Percentiles rank a stretch among this genome's conserved stretches.
phyloP scores from a whole-genome alignment of 2,329 filamentous ascomycete genomes.

The Aureobasidium sp. region DNA sequence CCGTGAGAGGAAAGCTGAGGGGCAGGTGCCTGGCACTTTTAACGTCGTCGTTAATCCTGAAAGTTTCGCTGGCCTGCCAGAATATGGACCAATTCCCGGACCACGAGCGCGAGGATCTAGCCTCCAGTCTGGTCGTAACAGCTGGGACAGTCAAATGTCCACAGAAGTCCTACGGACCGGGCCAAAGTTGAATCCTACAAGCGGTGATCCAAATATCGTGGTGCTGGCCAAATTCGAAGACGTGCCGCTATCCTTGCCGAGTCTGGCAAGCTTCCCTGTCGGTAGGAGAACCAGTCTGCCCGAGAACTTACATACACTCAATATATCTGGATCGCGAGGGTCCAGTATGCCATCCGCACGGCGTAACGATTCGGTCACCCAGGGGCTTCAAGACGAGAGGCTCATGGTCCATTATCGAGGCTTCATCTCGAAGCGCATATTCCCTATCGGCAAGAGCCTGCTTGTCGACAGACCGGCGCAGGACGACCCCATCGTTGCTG shows the following conservation, averaged over 20 bases:
- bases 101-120: neutral
- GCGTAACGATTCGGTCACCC: constrained; percentile 6
- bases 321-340: constrained; percentile 10
- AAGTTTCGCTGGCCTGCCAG: constrained; percentile 47
- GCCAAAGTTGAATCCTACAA: constrained; percentile 3
- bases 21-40: constrained; percentile 46
- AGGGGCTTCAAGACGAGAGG: constrained; percentile 15
- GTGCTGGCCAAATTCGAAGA: constrained; percentile 47
- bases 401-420: constrained; percentile 18
- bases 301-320: constrained; percentile 10
- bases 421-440: constrained; percentile 17
- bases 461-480: neutral
- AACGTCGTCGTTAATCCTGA: constrained; percentile 48
- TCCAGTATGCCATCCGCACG: constrained; percentile 6
- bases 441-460: constrained; percentile 13
- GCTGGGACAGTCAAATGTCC: neutral
- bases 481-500: constrained; percentile 18
- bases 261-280: constrained; percentile 8
- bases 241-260: constrained; percentile 17
- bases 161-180: constrained; percentile 19
- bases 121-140: neutral
- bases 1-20: constrained; percentile 49
- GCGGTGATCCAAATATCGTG: constrained; percentile 41
- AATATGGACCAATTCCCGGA: constrained; percentile 33
- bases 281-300: constrained; percentile 17